Conservation (phyloP, 164 flowering plant species). For the Stephania cephalantha region DNA sequence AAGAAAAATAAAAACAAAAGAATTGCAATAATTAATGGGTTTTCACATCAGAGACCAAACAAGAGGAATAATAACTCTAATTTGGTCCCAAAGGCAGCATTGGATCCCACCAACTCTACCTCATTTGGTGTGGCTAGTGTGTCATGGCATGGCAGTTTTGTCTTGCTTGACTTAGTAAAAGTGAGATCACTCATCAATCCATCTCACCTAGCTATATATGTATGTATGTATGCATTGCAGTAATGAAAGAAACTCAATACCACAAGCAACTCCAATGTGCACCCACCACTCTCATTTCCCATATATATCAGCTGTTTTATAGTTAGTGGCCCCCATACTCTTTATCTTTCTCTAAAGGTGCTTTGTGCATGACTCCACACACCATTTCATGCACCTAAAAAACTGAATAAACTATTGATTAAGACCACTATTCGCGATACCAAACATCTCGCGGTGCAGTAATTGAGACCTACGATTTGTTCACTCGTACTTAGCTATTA, state of each 20-base stretch:
- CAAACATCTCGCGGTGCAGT: no score
- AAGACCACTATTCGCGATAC: no score
- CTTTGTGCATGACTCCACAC: no score
- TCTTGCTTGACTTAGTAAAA: not conserved
- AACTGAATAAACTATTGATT: no score
- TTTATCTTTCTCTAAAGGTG: no score
- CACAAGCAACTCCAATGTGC: not conserved
- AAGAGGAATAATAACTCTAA: not conserved
- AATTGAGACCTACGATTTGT: no score
- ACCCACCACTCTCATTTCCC: not conserved
- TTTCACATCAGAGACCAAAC: not conserved
- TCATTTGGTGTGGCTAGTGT: not conserved
- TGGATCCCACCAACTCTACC: not conserved
- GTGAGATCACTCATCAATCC: not conserved
- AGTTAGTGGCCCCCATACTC: no score
- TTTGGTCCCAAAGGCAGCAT: not conserved
- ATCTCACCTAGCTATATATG: not conserved
- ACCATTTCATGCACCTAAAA: no score
- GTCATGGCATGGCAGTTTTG: conserved; percentile 1
- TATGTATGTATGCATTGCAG: not conserved
- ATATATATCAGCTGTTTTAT: not conserved
- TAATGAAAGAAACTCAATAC: not conserved
- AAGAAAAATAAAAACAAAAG: not conserved
- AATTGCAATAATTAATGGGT: not conserved
- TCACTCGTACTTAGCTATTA: no score